Evolutionary conservation across 106 monocot species (phyloP).

Genomic region (Apostasia shenzhenica): DNA sequence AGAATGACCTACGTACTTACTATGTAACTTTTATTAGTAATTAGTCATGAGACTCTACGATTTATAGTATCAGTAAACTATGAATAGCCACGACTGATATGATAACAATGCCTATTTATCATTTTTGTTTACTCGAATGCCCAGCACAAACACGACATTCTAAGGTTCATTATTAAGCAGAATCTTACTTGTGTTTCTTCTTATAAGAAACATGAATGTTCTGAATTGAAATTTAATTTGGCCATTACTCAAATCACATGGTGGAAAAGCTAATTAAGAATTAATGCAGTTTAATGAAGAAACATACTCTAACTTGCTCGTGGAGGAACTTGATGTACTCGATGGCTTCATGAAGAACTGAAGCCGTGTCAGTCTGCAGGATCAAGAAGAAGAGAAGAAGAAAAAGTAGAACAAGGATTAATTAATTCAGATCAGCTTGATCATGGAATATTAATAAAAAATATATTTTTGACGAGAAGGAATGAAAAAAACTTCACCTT

Average conservation of each 20-base stretch:
- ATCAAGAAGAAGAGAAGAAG: not conserved
- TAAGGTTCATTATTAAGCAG: too few species aligned
- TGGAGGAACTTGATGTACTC: conserved; percentile 26
- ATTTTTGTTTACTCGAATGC: too few species aligned
- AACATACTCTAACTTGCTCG: conserved; percentile 16
- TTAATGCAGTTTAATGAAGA: too few species aligned
- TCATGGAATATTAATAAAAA: not conserved
- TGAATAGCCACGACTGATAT: too few species aligned
- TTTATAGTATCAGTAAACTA: too few species aligned
- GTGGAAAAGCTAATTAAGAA: not conserved
- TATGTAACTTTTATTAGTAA: too few species aligned
- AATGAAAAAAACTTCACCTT: conserved; percentile 6
- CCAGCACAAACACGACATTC: too few species aligned
- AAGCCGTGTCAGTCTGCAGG: conserved; percentile 19
- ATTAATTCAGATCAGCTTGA: not conserved
- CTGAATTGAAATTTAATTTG: not conserved
- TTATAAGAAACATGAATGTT: not conserved
- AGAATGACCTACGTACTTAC: too few species aligned
- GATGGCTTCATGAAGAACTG: conserved; percentile 20
- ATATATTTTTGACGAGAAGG: not conserved
- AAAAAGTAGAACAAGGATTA: not conserved
- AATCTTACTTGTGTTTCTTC: too few species aligned
- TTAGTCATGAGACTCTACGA: too few species aligned
- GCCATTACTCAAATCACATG: too few species aligned
- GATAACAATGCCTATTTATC: too few species aligned